Conservation (phyloP, 768 basidiomycete species). For the Trametes villosa region DNA sequence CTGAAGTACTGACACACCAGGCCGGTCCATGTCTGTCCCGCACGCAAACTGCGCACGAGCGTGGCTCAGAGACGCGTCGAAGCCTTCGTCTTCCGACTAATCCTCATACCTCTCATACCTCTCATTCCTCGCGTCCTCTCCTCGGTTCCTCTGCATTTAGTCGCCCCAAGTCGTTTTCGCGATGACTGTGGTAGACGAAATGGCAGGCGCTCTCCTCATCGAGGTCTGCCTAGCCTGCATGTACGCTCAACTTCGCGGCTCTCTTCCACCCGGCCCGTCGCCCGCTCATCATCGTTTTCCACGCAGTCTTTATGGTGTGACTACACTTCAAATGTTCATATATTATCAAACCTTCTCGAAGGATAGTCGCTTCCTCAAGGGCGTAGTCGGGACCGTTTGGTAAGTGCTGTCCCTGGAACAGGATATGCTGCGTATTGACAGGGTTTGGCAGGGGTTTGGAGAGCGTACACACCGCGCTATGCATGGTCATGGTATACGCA, state of each 20-base stretch:
- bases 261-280: too few species aligned
- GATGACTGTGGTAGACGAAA: conserved; percentile 3
- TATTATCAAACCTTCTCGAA: conserved; percentile 6
- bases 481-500: conserved; percentile 10
- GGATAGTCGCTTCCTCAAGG: conserved; percentile 8
- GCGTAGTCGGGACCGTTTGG: conserved; percentile 8
- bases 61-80: neutral
- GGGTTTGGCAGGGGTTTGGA: too few species aligned
- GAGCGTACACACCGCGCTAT: conserved; percentile 10
- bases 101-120: neutral
- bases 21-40: neutral
- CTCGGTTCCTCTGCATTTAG: too few species aligned
- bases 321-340: conserved; percentile 11
- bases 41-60: neutral
- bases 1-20: too few species aligned
- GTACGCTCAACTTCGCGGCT: too few species aligned
- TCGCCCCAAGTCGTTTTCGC: neutral
- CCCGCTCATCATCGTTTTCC: too few species aligned
- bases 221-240: conserved; percentile 16
- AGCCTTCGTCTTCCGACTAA: too few species aligned
- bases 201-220: conserved; percentile 5
- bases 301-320: conserved; percentile 11
- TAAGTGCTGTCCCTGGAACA: too few species aligned
- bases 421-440: too few species aligned
- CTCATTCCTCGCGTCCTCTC: neutral